These are phyloP conservation scores for Exophiala sp. DNA, from an alignment of 2,329 filamentous ascomycete species.

Conservation along the genomic window DNA sequence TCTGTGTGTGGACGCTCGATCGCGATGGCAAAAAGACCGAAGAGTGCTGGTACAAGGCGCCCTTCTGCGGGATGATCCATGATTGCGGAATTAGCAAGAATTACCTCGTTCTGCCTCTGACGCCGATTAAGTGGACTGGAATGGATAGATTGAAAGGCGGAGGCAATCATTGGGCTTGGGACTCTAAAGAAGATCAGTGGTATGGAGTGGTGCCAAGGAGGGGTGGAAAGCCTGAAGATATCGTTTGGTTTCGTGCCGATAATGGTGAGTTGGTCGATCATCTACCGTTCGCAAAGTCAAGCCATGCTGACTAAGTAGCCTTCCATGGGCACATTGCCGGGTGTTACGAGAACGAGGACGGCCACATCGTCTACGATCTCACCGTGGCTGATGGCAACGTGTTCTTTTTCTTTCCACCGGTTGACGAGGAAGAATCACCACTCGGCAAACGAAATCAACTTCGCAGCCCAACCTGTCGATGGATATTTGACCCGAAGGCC, in stretches of 20 bases:
- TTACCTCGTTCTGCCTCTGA: conserved; percentile 48
- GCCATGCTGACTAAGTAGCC: conserved; percentile 3
- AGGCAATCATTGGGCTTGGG: conserved; percentile 53
- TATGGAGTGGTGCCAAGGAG: conserved; percentile 54
- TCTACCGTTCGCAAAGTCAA: not conserved
- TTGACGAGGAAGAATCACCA: conserved; percentile 18
- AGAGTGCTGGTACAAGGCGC: conserved; percentile 50
- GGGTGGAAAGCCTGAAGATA: conserved; percentile 51
- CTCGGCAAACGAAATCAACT: conserved; percentile 28
- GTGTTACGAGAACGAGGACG: conserved; percentile 48
- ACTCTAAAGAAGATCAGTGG: conserved; percentile 52
- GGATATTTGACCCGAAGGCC: conserved; percentile 32
- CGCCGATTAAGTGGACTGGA: conserved; percentile 45
- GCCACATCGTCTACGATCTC: conserved; percentile 45
- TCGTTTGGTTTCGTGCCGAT: conserved; percentile 33
- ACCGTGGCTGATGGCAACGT: conserved; percentile 29
- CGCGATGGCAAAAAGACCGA: conserved; percentile 44
- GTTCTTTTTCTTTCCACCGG: conserved; percentile 34
- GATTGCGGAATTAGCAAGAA: conserved; percentile 50
- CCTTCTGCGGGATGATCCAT: conserved; percentile 54
- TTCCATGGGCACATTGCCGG: conserved; percentile 50
- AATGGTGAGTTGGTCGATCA: conserved; percentile 31
- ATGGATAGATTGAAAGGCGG: conserved; percentile 44
- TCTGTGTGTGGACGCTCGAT: conserved; percentile 48
- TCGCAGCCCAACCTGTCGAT: conserved; percentile 29